A percentile compares a stretch with the other conserved stretches of the same genome.
phyloP scores from a whole-genome alignment of 768 basidiomycete species.

The Holtermanniella nyarrowii region DNA sequence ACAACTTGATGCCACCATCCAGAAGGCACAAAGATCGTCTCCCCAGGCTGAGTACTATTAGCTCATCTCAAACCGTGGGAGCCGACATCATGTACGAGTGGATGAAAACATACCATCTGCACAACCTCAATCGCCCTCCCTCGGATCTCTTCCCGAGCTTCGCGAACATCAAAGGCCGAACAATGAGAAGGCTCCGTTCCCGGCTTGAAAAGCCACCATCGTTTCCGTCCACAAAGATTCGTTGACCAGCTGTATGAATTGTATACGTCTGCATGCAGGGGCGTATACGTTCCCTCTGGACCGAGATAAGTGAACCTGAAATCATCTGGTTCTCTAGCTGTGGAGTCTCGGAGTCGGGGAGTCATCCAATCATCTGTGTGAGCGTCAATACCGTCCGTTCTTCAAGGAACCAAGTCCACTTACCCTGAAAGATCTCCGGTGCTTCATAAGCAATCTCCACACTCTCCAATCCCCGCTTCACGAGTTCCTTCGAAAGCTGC shows the following conservation, averaged over 20 bases:
- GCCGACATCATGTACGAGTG: no score
- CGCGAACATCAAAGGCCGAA: conserved; percentile 30
- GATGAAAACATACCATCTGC: no score
- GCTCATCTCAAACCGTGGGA: neutral
- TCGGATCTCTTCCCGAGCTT: conserved; percentile 12
- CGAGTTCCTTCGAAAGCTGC: conserved; percentile 34
- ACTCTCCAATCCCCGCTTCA: conserved; percentile 15
- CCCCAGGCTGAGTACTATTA: conserved; percentile 22
- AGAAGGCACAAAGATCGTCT: conserved; percentile 39
- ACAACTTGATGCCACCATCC: conserved; percentile 41
- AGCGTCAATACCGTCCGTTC: neutral
- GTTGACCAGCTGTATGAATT: conserved; percentile 39
- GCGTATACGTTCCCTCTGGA: conserved; percentile 34
- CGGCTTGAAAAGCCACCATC: conserved; percentile 40
- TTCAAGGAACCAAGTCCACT: conserved; percentile 5
- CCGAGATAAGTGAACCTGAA: conserved; percentile 40
- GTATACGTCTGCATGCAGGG: conserved; percentile 41
- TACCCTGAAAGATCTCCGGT: conserved; percentile 32
- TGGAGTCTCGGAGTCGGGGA: conserved; percentile 6
- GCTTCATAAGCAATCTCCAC: conserved; percentile 32
- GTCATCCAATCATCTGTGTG: conserved; percentile 36
- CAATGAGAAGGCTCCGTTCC: conserved; percentile 3
- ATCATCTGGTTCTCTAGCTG: conserved; percentile 10
- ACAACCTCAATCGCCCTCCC: conserved; percentile 18
- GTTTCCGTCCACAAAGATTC: conserved; percentile 37